phyloP scores from a whole-genome alignment of 2,329 filamentous ascomycete species.

The Hypocrella siamensis region DNA sequence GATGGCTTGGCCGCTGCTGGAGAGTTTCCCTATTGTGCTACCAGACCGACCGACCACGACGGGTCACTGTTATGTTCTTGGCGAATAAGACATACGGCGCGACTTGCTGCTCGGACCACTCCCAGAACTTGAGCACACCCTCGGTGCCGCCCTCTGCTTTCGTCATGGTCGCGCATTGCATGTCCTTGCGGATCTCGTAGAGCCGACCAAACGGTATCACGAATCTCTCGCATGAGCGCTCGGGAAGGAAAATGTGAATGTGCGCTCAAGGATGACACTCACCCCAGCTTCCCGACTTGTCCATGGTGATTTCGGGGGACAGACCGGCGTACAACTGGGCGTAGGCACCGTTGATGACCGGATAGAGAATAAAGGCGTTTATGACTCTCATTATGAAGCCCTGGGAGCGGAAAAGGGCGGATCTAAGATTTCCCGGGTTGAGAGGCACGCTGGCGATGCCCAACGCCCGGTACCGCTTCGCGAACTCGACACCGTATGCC shows the following conservation, averaged over 20 bases:
- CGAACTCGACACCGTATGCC: background rate
- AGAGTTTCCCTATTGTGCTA: no score
- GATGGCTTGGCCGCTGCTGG: no score
- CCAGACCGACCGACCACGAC: no score
- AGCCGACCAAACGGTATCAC: background rate
- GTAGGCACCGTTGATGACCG: background rate
- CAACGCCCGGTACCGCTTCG: background rate
- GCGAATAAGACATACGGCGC: background rate
- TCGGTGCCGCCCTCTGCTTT: background rate
- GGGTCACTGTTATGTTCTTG: no score
- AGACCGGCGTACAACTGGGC: background rate
- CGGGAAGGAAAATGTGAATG: no score
- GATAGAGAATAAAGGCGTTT: background rate
- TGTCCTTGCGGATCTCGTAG: background rate
- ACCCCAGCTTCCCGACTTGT: background rate
- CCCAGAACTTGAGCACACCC: background rate
- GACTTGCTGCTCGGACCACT: slow-evolving; percentile 1
- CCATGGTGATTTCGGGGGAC: background rate
- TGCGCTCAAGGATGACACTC: no score
- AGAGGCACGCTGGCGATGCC: background rate
- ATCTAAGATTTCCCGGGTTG: background rate
- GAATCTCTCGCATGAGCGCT: no score
- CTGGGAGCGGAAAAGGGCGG: background rate
- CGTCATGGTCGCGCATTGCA: background rate
- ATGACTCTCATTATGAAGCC: background rate